Evolutionary conservation across 495 filamentous ascomycete species (phyloP).

Genomic region (Neurospora discreta): DNA sequence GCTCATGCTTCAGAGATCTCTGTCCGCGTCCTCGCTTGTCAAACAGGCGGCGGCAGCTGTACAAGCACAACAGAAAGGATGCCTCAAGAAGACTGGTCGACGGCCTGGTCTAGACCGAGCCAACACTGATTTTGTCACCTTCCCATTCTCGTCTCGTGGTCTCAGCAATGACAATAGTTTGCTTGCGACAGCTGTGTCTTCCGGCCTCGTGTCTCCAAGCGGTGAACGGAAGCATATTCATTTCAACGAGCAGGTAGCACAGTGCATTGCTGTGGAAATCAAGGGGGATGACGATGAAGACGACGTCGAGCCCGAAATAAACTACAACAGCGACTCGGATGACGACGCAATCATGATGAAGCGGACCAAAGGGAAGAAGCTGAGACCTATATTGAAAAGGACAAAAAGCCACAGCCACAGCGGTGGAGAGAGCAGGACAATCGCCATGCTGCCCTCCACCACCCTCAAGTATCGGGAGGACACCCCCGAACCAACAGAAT

Average conservation of each 20-base stretch:
- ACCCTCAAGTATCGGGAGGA: conserved; percentile 84
- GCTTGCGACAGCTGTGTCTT: conserved; percentile 47
- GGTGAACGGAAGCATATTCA: conserved; percentile 75
- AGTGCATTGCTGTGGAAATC: conserved; percentile 87
- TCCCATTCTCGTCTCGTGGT: conserved; percentile 44
- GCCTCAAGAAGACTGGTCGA: conserved; percentile 29
- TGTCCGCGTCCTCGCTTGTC: conserved; percentile 82
- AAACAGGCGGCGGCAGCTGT: conserved; percentile 90
- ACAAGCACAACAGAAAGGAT: conserved; percentile 71
- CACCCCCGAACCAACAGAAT: conserved; percentile 55
- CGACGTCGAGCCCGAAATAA: conserved; percentile 34
- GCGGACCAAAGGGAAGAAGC: conserved; percentile 35
- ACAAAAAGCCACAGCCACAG: conserved; percentile 39
- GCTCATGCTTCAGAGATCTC: conserved; percentile 80
- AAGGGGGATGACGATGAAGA: conserved; percentile 68
- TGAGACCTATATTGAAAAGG: conserved; percentile 30
- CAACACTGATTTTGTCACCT: conserved; percentile 55
- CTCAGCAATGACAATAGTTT: conserved; percentile 46
- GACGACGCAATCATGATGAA: conserved; percentile 86
- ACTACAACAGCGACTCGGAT: conserved; percentile 49
- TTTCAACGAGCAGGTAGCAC: conserved; percentile 90
- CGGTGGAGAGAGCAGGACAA: conserved; percentile 66
- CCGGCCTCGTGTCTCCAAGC: conserved; percentile 55
- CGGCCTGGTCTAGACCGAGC: conserved; percentile 41
- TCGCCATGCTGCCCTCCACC: conserved; percentile 85